Evolutionary conservation across 768 basidiomycete genomes (phyloP).

Genomic region (Kwoniella sp.): DNA sequence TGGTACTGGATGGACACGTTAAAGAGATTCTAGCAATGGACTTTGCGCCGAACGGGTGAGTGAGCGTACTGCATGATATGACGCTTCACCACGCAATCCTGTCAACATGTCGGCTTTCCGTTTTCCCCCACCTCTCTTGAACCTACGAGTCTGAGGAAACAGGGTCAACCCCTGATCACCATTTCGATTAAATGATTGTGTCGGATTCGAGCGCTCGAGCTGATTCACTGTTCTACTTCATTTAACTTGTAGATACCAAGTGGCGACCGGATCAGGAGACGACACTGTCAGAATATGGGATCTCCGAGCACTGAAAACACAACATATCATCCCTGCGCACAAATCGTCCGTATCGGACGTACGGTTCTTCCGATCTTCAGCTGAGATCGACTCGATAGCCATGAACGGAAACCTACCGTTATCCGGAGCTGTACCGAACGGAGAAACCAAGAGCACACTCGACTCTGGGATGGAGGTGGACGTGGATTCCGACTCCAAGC

Average conservation of each 20-base stretch:
- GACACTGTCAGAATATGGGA: conserved; percentile 99
- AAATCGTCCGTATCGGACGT: conserved; percentile 92
- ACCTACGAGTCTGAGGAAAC: no score
- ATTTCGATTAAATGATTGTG: no score
- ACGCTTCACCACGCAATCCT: no score
- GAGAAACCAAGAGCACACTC: neutral
- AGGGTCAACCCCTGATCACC: no score
- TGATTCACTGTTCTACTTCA: conserved; percentile 2
- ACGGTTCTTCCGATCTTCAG: conserved; percentile 74
- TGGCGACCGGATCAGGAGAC: conserved; percentile 94
- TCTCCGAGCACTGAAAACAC: conserved; percentile 84
- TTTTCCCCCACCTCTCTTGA: no score
- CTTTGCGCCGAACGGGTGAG: conserved; percentile 95
- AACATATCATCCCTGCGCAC: conserved; percentile 96
- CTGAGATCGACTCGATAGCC: conserved; percentile 28
- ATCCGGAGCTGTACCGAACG: conserved; percentile 9
- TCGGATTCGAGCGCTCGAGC: no score
- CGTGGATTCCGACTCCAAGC: conserved; percentile 16
- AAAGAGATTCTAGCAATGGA: conserved; percentile 86
- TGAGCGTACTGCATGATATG: no score
- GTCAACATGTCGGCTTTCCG: no score
- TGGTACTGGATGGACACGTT: conserved; percentile 97
- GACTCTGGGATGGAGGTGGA: conserved; percentile 16
- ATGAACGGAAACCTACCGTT: conserved; percentile 7
- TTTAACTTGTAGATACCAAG: conserved; percentile 77